Percentiles rank a stretch among this genome's conserved stretches.
phyloP scores from a whole-genome alignment of 257 asterid genomes.

The Apocynum venetum region DNA sequence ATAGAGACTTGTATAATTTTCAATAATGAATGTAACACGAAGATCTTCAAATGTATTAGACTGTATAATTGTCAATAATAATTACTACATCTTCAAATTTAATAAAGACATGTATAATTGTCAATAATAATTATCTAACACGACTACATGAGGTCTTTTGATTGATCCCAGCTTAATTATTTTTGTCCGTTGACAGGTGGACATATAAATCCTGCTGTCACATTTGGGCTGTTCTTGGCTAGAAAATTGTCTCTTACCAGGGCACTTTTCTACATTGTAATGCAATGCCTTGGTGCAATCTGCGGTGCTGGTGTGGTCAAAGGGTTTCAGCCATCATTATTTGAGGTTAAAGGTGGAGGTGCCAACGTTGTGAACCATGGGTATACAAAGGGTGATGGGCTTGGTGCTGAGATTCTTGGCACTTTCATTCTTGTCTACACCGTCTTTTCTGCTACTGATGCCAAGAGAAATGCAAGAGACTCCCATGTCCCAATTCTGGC shows the following conservation, averaged over 20 bases:
- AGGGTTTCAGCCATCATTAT: constrained; percentile 59
- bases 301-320: constrained; percentile 83
- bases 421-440: constrained; percentile 78
- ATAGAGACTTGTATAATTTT: no score
- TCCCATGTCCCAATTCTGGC: constrained; percentile 90
- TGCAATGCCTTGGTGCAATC: constrained; percentile 81
- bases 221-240: constrained; percentile 75
- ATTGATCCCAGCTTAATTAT: no score
- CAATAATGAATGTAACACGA: no score
- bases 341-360: constrained; percentile 53
- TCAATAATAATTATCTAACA: no score
- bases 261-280: constrained; percentile 64
- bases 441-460: constrained; percentile 83
- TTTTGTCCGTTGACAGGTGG: constrained; percentile 45
- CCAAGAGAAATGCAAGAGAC: constrained; percentile 84
- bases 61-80: no score
- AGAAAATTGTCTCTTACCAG: constrained; percentile 67
- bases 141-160: no score
- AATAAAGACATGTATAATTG: no score
- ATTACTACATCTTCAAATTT: no score
- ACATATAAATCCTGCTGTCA: constrained; percentile 82
- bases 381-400: constrained; percentile 70
- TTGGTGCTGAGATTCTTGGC: constrained; percentile 79
- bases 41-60: no score
- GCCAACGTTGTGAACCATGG: constrained; percentile 61